Evolutionary conservation across 2,329 filamentous ascomycete genomes (phyloP), one percentile per base, ranked within the genome.

Genomic region (Madurella mycetomatis): DNA sequence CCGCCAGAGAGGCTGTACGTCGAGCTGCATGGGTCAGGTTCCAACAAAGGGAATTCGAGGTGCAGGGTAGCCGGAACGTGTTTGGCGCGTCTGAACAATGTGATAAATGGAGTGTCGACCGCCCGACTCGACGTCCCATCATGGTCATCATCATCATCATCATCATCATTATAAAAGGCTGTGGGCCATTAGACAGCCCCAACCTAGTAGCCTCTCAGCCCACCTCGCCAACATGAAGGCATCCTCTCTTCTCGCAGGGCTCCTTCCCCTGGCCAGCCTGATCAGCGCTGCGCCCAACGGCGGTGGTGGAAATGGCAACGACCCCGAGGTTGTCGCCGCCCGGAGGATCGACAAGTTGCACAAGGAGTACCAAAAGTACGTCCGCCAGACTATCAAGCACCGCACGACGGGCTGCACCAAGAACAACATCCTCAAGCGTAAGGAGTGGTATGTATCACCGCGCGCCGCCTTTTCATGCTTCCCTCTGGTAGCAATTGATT

Each of bases 391-490:
- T 16, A 52, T 59, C 51, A 57, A 57, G 41, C 25, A n/a, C 3
- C 41, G 47, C 48, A 50, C 44, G 25, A 53, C 43, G 2, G 54
- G 48, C 13, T 59, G 54, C 31, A 56, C 44, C 8, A 15, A 15
- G 8, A 39, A 52, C 7, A 56, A 34, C 18, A 54, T 59, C 34
- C 48, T 49, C 13, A 41, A 17, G 5, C 57, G 57, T 45, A 56
- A 51, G 15, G 54, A 56, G 40, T 59, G 54, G 57, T 53, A 42
- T 15, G 49, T 30, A 5, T 12, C 18, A n/a, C 19, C 9, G 2
- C 37, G 15, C 3, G 4, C 17, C 41, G 3, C 41, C 31, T 42
- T 25, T 9, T 43, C 12, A 16, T 5, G 11, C 16, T 47, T 13
- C 32, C 5, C 40, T 16, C 16, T 2, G 18, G 12, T 9, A 25